Conservation (phyloP, 805 yeast species). For the Cyberlindnera americana region DNA sequence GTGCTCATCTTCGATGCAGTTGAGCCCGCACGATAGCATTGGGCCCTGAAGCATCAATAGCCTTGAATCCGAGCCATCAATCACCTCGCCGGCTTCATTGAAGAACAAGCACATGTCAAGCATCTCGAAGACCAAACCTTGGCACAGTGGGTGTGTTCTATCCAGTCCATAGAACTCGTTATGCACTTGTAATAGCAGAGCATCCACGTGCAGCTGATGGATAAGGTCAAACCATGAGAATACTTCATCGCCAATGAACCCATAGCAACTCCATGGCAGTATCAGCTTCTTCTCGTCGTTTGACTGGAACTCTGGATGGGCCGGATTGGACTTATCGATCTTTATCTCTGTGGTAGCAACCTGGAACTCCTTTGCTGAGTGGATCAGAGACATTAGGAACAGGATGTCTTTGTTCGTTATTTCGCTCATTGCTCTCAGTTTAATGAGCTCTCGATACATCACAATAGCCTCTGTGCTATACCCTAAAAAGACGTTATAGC, state of each 20-base stretch:
- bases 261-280: slow-evolving; percentile 23
- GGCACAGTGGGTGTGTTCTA: slow-evolving; percentile 22
- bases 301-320: slow-evolving; percentile 21
- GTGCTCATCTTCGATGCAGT: slow-evolving; percentile 15
- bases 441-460: slow-evolving; percentile 27
- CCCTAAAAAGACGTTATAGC: slow-evolving; percentile 28
- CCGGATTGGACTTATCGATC: slow-evolving; percentile 15
- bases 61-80: slow-evolving; percentile 19
- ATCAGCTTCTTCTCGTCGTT: background rate
- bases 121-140: slow-evolving; percentile 18
- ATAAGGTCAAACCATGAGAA: slow-evolving; percentile 29
- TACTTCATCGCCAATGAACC: slow-evolving; percentile 15
- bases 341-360: slow-evolving; percentile 17
- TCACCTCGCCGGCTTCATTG: slow-evolving; percentile 1
- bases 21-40: slow-evolving; percentile 20
- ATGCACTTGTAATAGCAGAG: slow-evolving; percentile 34
- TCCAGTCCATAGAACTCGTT: slow-evolving; percentile 32
- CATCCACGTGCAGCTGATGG: slow-evolving; percentile 34
- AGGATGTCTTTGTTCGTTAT: slow-evolving; percentile 21
- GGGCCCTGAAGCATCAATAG: slow-evolving; percentile 26
- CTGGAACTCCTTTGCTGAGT: slow-evolving; percentile 28
- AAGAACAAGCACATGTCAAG: slow-evolving; percentile 20
- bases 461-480: slow-evolving; percentile 28
- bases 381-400: slow-evolving; percentile 24
- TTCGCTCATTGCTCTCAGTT: slow-evolving; percentile 10